A percentile compares a stretch with the other conserved stretches of the same genome.
phyloP scores from a whole-genome alignment of 495 filamentous ascomycete genomes.

The Friedmanniomyces simplex region DNA sequence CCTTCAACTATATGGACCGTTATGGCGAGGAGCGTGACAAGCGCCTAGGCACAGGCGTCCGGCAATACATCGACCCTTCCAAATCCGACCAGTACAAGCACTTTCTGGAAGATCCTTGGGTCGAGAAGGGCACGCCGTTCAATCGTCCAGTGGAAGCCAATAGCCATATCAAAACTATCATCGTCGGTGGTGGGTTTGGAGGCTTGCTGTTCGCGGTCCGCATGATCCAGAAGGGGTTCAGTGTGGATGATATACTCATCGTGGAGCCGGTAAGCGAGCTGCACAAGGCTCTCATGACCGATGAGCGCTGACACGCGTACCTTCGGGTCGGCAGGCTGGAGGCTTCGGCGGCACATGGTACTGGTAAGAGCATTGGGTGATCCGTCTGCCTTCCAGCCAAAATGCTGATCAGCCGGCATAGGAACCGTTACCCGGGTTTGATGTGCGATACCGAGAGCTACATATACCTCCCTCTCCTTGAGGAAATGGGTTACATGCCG shows the following conservation, averaged over 20 bases:
- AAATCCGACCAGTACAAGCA: constrained; percentile 18
- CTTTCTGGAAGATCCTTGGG: constrained; percentile 38
- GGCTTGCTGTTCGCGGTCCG: constrained; percentile 41
- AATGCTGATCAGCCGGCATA: constrained; percentile 42
- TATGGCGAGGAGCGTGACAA: constrained; percentile 41
- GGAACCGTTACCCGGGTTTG: constrained; percentile 44
- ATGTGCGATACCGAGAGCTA: constrained; percentile 44
- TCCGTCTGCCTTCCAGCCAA: no score
- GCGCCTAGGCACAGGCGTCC: constrained; percentile 33
- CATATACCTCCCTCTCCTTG: constrained; percentile 46
- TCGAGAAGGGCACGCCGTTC: constrained; percentile 6
- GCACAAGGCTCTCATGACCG: no score
- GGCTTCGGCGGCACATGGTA: constrained; percentile 48
- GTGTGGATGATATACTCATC: constrained; percentile 37
- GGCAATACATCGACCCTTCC: constrained; percentile 34
- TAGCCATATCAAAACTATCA: constrained; percentile 4
- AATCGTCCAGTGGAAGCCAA: constrained; percentile 1
- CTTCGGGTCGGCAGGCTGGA: no score
- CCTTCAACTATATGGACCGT: constrained; percentile 20
- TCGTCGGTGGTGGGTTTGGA: constrained; percentile 42
- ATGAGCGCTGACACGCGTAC: no score
- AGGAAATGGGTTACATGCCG: constrained; percentile 50
- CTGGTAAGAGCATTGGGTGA: constrained; percentile 35
- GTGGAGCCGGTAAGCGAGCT: constrained; percentile 33
- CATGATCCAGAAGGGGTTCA: constrained; percentile 39